These are phyloP conservation scores for Hypoxylon crocopeplum DNA, from an alignment of 495 filamentous ascomycete genomes.

Conservation along the genomic window DNA sequence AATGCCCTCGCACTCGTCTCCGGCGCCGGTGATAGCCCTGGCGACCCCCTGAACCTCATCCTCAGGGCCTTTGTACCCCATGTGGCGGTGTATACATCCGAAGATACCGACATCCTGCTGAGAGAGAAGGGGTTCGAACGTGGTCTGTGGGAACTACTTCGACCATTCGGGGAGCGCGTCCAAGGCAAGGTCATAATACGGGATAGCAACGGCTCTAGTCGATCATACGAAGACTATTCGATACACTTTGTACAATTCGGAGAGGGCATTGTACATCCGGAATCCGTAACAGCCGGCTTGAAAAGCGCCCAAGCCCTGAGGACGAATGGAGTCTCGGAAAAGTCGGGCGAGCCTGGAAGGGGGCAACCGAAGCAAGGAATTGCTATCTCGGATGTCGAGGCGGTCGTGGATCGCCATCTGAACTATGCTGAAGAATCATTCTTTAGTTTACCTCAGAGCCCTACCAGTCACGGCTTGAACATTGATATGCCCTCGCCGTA, in stretches of 20 bases:
- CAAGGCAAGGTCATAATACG: constrained; percentile 87
- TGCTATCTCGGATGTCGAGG: constrained; percentile 52
- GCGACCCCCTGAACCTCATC: constrained; percentile 75
- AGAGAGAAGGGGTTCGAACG: constrained; percentile 82
- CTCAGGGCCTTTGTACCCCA: constrained; percentile 86
- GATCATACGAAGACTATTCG: constrained; percentile 86
- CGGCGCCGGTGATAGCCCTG: constrained; percentile 56
- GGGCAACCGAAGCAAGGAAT: constrained; percentile 23
- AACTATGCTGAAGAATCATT: constrained; percentile 58
- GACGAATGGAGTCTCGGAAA: constrained; percentile 35
- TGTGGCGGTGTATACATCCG: constrained; percentile 80
- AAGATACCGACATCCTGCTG: constrained; percentile 81
- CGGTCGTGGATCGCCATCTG: constrained; percentile 60
- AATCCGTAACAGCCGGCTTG: constrained; percentile 43
- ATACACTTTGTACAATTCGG: constrained; percentile 78
- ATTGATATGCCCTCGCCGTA: constrained; percentile 63
- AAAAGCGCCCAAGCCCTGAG: constrained; percentile 39
- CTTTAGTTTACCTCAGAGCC: constrained; percentile 48
- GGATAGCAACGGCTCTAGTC: constrained; percentile 84
- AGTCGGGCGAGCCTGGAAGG: constrained; percentile 18
- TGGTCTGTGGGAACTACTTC: constrained; percentile 82
- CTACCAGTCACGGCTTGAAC: constrained; percentile 45
- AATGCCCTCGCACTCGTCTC: constrained; percentile 55
- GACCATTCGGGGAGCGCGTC: constrained; percentile 90
- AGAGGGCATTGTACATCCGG: constrained; percentile 64